phyloP scores from a whole-genome alignment of 1,284 basidiomycete species.

The Puccinia sorghi region DNA sequence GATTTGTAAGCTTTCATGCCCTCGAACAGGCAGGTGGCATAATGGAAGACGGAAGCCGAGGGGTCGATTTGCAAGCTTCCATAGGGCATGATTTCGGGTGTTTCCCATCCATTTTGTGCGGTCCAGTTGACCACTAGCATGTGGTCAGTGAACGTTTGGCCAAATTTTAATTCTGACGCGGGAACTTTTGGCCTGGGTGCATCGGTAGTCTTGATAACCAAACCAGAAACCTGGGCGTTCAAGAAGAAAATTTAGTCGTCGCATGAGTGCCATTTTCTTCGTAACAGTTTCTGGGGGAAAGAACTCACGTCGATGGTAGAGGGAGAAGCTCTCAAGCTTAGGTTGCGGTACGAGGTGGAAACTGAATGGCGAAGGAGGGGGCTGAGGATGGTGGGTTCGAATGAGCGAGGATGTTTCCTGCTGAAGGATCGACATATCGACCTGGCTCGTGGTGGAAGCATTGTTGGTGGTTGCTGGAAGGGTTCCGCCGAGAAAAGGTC shows the following conservation, averaged over 20 bases:
- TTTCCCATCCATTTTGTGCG: slow-evolving; percentile 72
- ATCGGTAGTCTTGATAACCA: slow-evolving; percentile 51
- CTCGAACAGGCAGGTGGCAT: slow-evolving; percentile 85
- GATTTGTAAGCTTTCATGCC: slow-evolving; percentile 94
- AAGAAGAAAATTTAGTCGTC: not conserved
- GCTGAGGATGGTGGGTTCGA: not conserved
- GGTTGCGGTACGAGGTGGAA: not conserved
- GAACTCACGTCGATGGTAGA: not conserved
- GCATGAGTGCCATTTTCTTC: not conserved
- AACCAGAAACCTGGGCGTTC: slow-evolving; percentile 46
- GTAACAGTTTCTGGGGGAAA: not conserved
- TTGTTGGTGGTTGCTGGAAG: not conserved
- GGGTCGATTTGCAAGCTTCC: slow-evolving; percentile 75
- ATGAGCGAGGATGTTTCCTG: not conserved
- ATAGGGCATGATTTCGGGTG: slow-evolving; percentile 81
- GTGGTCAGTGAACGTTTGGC: slow-evolving; percentile 75
- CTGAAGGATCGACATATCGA: not conserved
- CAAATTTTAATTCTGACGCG: slow-evolving; percentile 61
- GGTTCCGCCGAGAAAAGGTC: no score
- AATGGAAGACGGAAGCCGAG: slow-evolving; percentile 85
- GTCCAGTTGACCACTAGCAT: slow-evolving; percentile 87
- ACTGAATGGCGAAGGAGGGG: not conserved
- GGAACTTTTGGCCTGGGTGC: slow-evolving; percentile 58
- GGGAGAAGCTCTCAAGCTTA: not conserved
- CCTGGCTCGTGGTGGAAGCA: not conserved